phyloP scores from a whole-genome alignment of 345 rosid genomes.

The Citrus glauca region DNA sequence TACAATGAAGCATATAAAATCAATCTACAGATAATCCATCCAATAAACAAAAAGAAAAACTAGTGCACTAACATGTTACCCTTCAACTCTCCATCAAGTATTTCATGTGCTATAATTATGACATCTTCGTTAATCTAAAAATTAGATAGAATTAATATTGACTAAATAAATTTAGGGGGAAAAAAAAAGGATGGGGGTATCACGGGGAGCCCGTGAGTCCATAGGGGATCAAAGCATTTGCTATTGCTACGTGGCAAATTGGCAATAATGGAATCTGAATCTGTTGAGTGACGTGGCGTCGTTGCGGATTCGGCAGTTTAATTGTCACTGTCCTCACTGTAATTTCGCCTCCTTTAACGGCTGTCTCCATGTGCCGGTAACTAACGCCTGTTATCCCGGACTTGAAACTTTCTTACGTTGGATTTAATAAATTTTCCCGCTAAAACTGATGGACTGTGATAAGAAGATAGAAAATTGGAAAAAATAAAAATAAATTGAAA shows the following conservation, averaged over 20 bases:
- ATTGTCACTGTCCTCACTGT: constrained; percentile 10
- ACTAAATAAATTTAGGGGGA: background rate
- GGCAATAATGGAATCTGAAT: constrained; percentile 17
- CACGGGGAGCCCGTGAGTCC: constrained; percentile 17
- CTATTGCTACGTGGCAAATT: background rate
- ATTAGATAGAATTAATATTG: no score
- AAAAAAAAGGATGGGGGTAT: background rate
- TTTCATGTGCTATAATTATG: no score
- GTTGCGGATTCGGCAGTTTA: constrained; percentile 14
- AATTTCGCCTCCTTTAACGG: constrained; percentile 24
- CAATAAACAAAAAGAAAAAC: no score
- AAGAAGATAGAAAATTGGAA: background rate
- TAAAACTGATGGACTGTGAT: background rate
- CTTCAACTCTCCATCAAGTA: no score
- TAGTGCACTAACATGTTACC: no score
- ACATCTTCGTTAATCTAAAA: no score
- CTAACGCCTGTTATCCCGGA: constrained; percentile 18
- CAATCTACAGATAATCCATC: no score
- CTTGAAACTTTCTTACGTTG: constrained; percentile 6
- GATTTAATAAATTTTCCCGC: constrained; percentile 37
- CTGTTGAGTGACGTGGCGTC: constrained; percentile 17
- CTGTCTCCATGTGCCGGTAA: constrained; percentile 13
- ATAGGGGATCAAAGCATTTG: background rate
- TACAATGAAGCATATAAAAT: no score
- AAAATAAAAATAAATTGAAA: background rate